These are phyloP conservation scores for Volutella citrinella DNA, from an alignment of 2,329 filamentous ascomycete genomes.

Conservation along the genomic window DNA sequence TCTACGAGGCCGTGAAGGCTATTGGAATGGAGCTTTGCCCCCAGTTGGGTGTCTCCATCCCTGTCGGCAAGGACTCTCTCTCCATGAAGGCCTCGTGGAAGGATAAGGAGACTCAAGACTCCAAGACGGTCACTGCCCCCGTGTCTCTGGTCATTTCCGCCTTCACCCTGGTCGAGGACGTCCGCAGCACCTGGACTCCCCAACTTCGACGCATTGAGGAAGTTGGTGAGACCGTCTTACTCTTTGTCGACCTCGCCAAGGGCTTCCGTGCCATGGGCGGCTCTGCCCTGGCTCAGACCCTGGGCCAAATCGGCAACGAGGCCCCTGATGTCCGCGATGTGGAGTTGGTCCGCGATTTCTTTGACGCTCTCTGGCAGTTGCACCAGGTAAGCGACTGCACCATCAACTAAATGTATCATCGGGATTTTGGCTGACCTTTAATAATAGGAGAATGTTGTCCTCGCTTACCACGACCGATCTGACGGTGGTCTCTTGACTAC, in stretches of 20 bases:
- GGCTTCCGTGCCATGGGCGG: constrained; percentile 83
- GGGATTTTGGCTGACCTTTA: too few relatives aligned
- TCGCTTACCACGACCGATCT: constrained; percentile 92
- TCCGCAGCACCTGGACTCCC: constrained; percentile 89
- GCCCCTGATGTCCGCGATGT: constrained; percentile 82
- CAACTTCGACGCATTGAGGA: constrained; percentile 79
- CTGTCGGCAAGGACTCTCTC: constrained; percentile 96
- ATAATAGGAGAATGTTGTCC: constrained; percentile 56
- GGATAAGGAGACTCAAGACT: constrained; percentile 61
- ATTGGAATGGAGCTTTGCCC: constrained; percentile 93
- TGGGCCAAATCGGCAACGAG: constrained; percentile 80
- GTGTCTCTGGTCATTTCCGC: constrained; percentile 89
- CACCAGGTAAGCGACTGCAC: constrained; percentile 39
- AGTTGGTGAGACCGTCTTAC: constrained; percentile 81
- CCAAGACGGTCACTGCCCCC: constrained; percentile 86
- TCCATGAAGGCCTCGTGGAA: constrained; percentile 99
- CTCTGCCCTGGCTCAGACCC: constrained; percentile 85
- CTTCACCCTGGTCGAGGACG: constrained; percentile 79
- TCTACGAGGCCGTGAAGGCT: constrained; percentile 91
- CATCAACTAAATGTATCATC: too few relatives aligned
- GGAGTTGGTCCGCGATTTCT: constrained; percentile 82
- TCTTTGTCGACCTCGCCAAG: constrained; percentile 86
- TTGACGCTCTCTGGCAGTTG: constrained; percentile 73
- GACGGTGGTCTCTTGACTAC: constrained; percentile 92
- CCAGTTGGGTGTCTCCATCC: constrained; percentile 85